Conservation (phyloP, 805 yeast genomes). For the Candida berthetii region DNA sequence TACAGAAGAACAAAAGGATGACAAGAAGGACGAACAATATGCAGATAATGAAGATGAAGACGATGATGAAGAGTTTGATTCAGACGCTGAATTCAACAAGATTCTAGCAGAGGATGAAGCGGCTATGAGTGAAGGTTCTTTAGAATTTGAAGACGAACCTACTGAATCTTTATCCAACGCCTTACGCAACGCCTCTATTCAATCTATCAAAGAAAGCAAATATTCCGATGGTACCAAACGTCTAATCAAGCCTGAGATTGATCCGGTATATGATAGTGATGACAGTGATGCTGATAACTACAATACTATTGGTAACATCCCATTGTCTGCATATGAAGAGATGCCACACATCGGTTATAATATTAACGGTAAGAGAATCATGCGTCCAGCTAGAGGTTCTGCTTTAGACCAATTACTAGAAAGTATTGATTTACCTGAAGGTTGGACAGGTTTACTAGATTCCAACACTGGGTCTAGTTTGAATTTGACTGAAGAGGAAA, state of each 20-base stretch:
- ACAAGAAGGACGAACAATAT: conserved; percentile 10
- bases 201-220: conserved; percentile 34
- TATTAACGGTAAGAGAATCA: conserved; percentile 94
- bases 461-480: conserved; percentile 80
- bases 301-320: conserved; percentile 92
- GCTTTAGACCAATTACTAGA: conserved; percentile 90
- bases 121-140: conserved; percentile 31
- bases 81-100: conserved; percentile 58
- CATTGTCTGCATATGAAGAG: conserved; percentile 90
- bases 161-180: conserved; percentile 44
- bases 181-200: conserved; percentile 33
- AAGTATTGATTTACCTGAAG: conserved; percentile 90
- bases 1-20: conserved; percentile 8
- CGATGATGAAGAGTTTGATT: conserved; percentile 28
- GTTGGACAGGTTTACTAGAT: conserved; percentile 97
- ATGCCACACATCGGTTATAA: conserved; percentile 97
- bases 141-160: conserved; percentile 48
- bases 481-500: conserved; percentile 80
- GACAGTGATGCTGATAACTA: conserved; percentile 77
- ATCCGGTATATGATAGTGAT: conserved; percentile 92
- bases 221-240: conserved; percentile 81
- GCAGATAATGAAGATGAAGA: conserved; percentile 5
- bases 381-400: conserved; percentile 97
- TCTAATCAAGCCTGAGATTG: conserved; percentile 78
- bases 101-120: conserved; percentile 42